Conservation (phyloP, 768 basidiomycete genomes). For the Dictyophora rubrovolvata region DNA sequence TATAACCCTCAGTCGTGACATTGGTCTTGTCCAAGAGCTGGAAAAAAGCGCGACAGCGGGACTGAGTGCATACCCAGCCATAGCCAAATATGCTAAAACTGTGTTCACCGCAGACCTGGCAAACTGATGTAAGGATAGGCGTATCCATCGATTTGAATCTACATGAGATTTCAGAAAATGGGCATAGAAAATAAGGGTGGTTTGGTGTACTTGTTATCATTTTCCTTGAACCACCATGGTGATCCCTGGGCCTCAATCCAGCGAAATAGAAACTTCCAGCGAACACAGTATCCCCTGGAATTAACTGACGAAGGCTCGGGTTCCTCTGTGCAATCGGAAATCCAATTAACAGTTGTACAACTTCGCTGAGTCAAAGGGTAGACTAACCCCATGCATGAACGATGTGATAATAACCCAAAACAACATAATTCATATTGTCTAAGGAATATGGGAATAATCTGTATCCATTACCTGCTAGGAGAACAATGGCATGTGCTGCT, state of each 20-base stretch:
- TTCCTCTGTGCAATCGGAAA: conserved; percentile 1
- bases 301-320: conserved; percentile 26
- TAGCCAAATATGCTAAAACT: conserved; percentile 46
- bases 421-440: conserved; percentile 31
- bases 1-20: conserved; percentile 5
- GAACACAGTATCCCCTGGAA: conserved; percentile 42
- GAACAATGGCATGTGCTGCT: conserved; percentile 48
- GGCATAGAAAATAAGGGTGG: too few species aligned
- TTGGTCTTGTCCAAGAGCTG: conserved; percentile 11
- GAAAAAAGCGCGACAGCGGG: conserved; percentile 48
- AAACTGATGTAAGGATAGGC: conserved; percentile 15
- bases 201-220: not conserved
- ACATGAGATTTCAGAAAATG: not conserved
- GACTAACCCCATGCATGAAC: conserved; percentile 57
- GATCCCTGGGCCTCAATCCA: conserved; percentile 67
- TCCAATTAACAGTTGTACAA: not conserved
- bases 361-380: not conserved
- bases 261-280: conserved; percentile 77
- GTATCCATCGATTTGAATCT: not conserved
- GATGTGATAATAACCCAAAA: conserved; percentile 66
- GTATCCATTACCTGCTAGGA: conserved; percentile 70
- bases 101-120: conserved; percentile 30
- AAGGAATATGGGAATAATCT: conserved; percentile 64
- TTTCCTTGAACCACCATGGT: conserved; percentile 35
- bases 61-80: conserved; percentile 49